A percentile compares a stretch with the other conserved stretches of the same genome.
Conservation (phyloP, 306 rosid genomes). For the Neltuma alba region DNA sequence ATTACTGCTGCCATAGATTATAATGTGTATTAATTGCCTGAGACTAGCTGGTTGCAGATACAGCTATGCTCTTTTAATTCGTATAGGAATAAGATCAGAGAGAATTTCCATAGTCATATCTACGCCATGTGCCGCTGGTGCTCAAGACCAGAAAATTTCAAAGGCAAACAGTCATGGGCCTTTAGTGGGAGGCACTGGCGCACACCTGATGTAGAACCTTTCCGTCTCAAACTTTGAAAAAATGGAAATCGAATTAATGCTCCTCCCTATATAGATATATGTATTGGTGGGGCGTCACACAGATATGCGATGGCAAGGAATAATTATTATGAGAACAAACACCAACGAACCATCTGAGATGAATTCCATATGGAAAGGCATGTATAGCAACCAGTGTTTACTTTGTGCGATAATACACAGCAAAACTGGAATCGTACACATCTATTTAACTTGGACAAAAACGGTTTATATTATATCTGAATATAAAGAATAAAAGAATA, state of each 20-base stretch:
- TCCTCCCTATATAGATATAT: background rate
- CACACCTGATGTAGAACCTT: conserved; percentile 20
- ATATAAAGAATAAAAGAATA: conserved; percentile 21
- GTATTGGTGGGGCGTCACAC: conserved; percentile 46
- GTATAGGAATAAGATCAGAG: background rate
- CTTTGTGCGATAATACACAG: background rate
- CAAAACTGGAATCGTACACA: background rate
- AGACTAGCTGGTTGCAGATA: background rate
- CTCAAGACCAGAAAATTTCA: conserved; percentile 30
- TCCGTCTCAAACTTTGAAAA: conserved; percentile 31
- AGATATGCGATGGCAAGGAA: conserved; percentile 38
- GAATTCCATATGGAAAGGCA: background rate
- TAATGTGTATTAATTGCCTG: background rate
- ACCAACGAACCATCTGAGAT: background rate
- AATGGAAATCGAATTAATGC: conserved; percentile 45
- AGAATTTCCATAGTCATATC: background rate
- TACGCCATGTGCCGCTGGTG: background rate
- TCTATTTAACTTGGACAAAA: conserved; percentile 1
- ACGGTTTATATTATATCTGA: background rate
- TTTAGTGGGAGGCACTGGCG: conserved; percentile 45
- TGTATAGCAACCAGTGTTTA: background rate
- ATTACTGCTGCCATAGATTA: background rate
- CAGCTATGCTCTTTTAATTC: background rate
- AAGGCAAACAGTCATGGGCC: conserved; percentile 33
- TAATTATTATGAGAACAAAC: conserved; percentile 13